These are phyloP conservation scores for Aspergillus niger DNA, from an alignment of 2,329 filamentous ascomycete species.

Conservation along the genomic window DNA sequence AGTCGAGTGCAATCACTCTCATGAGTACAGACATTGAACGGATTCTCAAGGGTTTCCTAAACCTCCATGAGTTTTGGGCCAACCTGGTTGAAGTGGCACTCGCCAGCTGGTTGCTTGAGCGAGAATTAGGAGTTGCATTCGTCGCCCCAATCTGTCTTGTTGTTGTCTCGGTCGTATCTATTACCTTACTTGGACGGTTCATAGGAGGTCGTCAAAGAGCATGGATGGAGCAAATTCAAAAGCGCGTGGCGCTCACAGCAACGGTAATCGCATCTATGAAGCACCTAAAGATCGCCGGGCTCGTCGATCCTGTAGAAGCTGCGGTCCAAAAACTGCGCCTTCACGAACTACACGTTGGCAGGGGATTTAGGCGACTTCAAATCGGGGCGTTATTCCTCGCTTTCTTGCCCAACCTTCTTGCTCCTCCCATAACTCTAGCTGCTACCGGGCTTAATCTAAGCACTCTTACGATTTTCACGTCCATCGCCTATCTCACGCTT, in stretches of 20 bases:
- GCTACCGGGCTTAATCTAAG: background rate
- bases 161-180: background rate
- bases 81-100: background rate
- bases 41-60: background rate
- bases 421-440: background rate
- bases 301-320: background rate
- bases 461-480: background rate
- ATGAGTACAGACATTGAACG: conserved; percentile 4
- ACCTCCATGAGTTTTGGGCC: background rate
- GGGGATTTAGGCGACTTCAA: background rate
- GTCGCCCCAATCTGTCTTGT: background rate
- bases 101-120: background rate
- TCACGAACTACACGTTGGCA: background rate
- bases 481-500: background rate
- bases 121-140: background rate
- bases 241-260: background rate
- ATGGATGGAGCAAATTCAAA: background rate
- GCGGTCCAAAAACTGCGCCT: background rate
- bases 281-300: background rate
- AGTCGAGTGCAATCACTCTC: background rate
- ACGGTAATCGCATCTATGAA: background rate
- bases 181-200: background rate
- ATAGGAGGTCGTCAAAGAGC: background rate
- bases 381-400: background rate
- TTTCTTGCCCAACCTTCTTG: background rate